Percentiles rank a stretch among this genome's conserved stretches.
Conservation (phyloP, 257 asterid species). For the Coffea canephora region DNA sequence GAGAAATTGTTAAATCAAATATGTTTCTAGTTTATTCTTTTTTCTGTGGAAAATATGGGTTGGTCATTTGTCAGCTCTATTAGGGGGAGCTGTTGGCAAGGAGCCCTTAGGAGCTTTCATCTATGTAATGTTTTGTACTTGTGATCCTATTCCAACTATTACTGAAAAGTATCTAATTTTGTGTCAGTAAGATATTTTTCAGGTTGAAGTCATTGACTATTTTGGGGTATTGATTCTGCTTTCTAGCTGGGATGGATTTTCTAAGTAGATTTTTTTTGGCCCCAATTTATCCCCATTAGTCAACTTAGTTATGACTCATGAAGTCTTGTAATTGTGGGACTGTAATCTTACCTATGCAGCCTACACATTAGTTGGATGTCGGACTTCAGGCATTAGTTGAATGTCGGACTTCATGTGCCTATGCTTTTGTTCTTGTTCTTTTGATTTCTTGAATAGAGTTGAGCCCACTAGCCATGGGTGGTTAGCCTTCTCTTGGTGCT, state of each 20-base stretch:
- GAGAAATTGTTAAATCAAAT: not conserved
- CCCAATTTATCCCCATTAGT: not conserved
- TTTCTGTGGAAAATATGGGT: not conserved
- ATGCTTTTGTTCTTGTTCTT: not conserved
- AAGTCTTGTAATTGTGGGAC: not conserved
- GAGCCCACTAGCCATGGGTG: not conserved
- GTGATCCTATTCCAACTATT: not conserved
- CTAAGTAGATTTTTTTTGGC: not conserved
- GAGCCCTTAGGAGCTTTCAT: no score
- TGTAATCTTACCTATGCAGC: not conserved
- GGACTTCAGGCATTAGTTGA: not conserved
- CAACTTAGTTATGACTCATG: not conserved
- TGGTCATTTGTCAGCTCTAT: not conserved
- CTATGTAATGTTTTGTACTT: no score
- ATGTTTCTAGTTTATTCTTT: not conserved
- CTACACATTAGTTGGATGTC: not conserved
- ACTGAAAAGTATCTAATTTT: not conserved
- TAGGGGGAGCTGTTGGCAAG: no score
- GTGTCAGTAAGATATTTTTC: not conserved
- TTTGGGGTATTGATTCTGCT: not conserved
- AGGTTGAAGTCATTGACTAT: not conserved
- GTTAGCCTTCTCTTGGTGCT: not conserved
- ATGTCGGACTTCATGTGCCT: not conserved
- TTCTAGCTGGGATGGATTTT: not conserved
- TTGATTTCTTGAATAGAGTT: not conserved